Evolutionary conservation across 164 flowering plant species (phyloP), one percentile per base, ranked within the genome.

Genomic region (Liquidambar formosana): DNA sequence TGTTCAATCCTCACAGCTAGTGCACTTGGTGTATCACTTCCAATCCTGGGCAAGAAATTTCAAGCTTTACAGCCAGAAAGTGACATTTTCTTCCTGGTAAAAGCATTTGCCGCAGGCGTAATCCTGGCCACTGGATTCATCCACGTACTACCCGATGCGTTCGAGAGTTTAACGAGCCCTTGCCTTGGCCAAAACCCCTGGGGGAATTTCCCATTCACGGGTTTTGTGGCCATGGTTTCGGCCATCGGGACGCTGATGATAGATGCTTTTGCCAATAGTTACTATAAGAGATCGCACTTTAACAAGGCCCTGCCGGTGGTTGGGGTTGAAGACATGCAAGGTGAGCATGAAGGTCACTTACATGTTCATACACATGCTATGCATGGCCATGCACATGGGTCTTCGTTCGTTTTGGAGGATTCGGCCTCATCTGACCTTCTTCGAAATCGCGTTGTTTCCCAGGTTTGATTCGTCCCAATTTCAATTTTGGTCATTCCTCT

Each of bases 321-420:
- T 45, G 57, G 1, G 2, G 71, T 45, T 56, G 63, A 58, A 27
- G 44, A 57, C 43, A 33, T 6, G 6, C 41, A 10, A 2, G 65
- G 46, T 1, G 76, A 73, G 9, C 81, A 81, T 66, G 77, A 62
- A 2, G 79, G 73, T 28, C 82, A 82, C 64, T 75, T 77, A 1
- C 87, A 80, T 65, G 83, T 75, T 8, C 89, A 85, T 61, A 81
- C 82, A 1, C 86, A 83, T 69, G 76, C 78, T 15, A 76, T 79
- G 1, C 84, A 79, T 51, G 82, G 83, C 14, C 89, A 83, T 64
- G 74, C 86, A 14, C 89, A 83, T 61, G 85, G 85, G 0, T 67
- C 84, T 23, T 70, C 80, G 14, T n/a, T 33, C 6, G 41, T 33
- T 2, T 33, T 33, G 9, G 53, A 43, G 16, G 69, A 72, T 4